Conservation (phyloP, 495 filamentous ascomycete species). For the Penicillium soppii region DNA sequence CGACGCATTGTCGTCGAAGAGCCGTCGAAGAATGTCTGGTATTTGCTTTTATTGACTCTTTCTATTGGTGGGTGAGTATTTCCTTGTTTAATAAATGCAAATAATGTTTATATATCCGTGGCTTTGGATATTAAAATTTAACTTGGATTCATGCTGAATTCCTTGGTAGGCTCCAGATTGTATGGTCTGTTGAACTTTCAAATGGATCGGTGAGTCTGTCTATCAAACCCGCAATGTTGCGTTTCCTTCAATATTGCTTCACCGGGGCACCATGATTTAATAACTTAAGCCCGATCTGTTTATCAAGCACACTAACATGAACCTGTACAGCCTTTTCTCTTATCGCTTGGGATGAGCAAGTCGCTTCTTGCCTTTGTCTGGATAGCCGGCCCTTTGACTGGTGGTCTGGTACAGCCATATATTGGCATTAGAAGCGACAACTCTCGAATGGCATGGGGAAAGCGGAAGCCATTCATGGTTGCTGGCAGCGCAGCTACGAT, state of each 20-base stretch:
- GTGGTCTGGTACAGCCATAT: conserved; percentile 88
- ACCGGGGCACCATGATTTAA: background rate
- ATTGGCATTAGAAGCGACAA: conserved; percentile 89
- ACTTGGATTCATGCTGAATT: background rate
- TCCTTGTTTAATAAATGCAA: no score
- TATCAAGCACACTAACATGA: background rate
- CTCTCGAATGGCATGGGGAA: conserved; percentile 76
- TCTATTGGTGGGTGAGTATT: conserved; percentile 69
- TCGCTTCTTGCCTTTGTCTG: conserved; percentile 90
- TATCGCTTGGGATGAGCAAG: conserved; percentile 87
- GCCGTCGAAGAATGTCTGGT: conserved; percentile 73
- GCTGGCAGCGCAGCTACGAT: conserved; percentile 72
- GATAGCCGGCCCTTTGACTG: conserved; percentile 88
- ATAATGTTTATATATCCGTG: no score
- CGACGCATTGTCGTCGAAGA: conserved; percentile 12
- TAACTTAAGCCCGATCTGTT: no score
- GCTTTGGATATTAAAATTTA: background rate
- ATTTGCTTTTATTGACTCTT: conserved; percentile 79
- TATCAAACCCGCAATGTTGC: no score
- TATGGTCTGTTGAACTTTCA: conserved; percentile 90
- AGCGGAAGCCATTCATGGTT: conserved; percentile 86
- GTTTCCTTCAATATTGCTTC: no score
- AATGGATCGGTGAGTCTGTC: conserved; percentile 66
- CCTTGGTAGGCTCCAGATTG: conserved; percentile 68
- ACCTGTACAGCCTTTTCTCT: conserved; percentile 52